These are phyloP conservation scores for Coniella lustricola DNA, from an alignment of 2,329 filamentous ascomycete species.

Conservation along the genomic window DNA sequence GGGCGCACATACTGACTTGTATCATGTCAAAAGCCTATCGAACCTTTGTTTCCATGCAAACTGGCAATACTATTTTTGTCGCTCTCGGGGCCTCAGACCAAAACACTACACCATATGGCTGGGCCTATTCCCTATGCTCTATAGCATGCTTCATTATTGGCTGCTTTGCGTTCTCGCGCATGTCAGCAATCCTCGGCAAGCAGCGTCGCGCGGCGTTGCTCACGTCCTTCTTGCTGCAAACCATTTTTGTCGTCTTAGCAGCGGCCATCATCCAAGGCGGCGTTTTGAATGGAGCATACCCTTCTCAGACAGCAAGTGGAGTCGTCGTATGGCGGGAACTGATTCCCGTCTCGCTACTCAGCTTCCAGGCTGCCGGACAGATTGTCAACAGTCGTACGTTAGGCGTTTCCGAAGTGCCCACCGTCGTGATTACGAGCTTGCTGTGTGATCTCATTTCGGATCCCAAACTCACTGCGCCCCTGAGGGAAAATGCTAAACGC, in stretches of 20 bases:
- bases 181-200: slow-evolving; percentile 20
- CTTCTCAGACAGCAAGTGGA: not conserved
- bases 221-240: slow-evolving; percentile 12
- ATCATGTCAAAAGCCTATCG: slow-evolving; percentile 30
- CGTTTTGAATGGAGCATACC: not conserved
- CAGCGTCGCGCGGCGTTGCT: slow-evolving; percentile 9
- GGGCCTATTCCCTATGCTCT: slow-evolving; percentile 35
- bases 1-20: too few relatives aligned
- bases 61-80: slow-evolving; percentile 36
- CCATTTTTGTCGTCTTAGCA: slow-evolving; percentile 5
- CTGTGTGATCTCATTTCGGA: slow-evolving; percentile 48
- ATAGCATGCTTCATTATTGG: slow-evolving; percentile 36
- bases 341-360: slow-evolving; percentile 31
- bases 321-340: slow-evolving; percentile 23
- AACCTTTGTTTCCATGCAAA: slow-evolving; percentile 36
- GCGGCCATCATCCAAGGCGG: slow-evolving; percentile 13
- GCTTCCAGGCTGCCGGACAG: slow-evolving; percentile 47
- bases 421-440: slow-evolving; percentile 47
- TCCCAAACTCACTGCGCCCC: slow-evolving; percentile 35
- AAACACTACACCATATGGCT: slow-evolving; percentile 32
- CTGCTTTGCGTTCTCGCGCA: slow-evolving; percentile 31
- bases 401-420: slow-evolving; percentile 46
- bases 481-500: slow-evolving; percentile 39
- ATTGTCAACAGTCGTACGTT: slow-evolving; percentile 43
- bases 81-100: slow-evolving; percentile 33